A percentile compares a stretch with the other conserved stretches of the same genome.
phyloP scores from a whole-genome alignment of 2,329 filamentous ascomycete species.

The Talaromyces sp. region DNA sequence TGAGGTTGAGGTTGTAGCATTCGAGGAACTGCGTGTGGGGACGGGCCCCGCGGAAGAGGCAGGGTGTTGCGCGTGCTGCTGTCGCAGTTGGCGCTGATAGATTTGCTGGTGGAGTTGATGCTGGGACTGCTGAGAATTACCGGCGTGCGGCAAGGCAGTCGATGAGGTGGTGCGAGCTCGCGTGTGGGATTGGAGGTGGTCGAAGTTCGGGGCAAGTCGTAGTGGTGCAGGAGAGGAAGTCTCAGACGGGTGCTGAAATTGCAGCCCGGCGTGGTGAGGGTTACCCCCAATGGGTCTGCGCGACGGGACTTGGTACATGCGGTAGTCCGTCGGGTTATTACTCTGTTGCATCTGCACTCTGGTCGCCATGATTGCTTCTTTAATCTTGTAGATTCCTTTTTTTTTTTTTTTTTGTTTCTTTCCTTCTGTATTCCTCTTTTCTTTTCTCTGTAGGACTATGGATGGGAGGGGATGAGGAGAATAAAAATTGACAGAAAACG shows the following conservation, averaged over 20 bases:
- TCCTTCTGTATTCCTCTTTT: too few species aligned
- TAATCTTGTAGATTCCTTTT: not conserved
- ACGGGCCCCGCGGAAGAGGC: slow-evolving; percentile 18
- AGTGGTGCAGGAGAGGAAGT: slow-evolving; percentile 13
- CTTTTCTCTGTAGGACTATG: not conserved
- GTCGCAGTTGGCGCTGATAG: slow-evolving; percentile 25
- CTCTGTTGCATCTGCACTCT: slow-evolving; percentile 25
- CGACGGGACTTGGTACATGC: slow-evolving; percentile 29
- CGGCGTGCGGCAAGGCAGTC: not conserved
- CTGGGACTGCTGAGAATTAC: slow-evolving; percentile 4
- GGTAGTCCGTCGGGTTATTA: slow-evolving; percentile 37
- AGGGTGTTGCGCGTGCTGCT: not conserved
- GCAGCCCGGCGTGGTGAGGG: slow-evolving; percentile 19
- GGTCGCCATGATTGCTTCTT: slow-evolving; percentile 20
- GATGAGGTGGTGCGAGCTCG: slow-evolving; percentile 6
- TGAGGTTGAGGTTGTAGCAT: slow-evolving; percentile 40
- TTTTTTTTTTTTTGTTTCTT: not conserved
- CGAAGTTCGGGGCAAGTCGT: slow-evolving; percentile 8
- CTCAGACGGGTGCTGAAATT: slow-evolving; percentile 19
- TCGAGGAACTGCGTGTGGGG: slow-evolving; percentile 36
- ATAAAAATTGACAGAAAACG: not conserved
- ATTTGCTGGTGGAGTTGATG: slow-evolving; percentile 23
- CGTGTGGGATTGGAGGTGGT: slow-evolving; percentile 6
- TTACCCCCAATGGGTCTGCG: slow-evolving; percentile 18
- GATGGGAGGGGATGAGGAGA: too few species aligned